A percentile compares a stretch with the other conserved stretches of the same genome.
phyloP scores from a whole-genome alignment of 2,329 filamentous ascomycete genomes.

The Diaporthe vexans region DNA sequence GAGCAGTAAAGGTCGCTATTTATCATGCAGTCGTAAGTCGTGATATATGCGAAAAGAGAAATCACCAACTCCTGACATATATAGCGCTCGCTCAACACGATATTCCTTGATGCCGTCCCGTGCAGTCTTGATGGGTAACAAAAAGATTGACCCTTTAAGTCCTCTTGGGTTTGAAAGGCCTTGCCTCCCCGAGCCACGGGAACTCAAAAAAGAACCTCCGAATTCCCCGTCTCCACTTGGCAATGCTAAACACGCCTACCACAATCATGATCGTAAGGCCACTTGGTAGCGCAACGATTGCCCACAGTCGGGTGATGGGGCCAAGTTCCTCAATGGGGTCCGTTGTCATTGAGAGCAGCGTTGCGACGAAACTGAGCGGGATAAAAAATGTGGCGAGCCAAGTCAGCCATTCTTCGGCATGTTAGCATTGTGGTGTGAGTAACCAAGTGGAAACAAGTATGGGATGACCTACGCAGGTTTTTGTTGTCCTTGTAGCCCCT shows the following conservation, averaged over 20 bases:
- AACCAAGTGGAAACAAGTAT: not conserved
- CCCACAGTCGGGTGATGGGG: slow-evolving; percentile 36
- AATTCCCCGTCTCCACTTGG: slow-evolving; percentile 37
- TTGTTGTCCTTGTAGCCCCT: slow-evolving; percentile 49
- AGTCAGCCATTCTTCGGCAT: slow-evolving; percentile 46
- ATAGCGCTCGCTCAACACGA: not conserved
- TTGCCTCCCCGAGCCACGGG: slow-evolving; percentile 18
- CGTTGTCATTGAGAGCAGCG: slow-evolving; percentile 50
- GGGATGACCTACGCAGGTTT: slow-evolving; percentile 45
- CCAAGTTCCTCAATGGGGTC: slow-evolving; percentile 31
- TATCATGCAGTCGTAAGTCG: slow-evolving; percentile 25
- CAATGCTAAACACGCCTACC: slow-evolving; percentile 36
- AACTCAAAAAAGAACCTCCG: slow-evolving; percentile 15
- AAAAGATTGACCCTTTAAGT: not conserved
- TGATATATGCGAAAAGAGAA: not conserved
- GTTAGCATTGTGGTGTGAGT: not conserved
- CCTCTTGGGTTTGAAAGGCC: slow-evolving; percentile 27
- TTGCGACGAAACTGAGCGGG: slow-evolving; percentile 50
- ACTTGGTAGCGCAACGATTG: slow-evolving; percentile 35
- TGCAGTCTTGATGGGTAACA: not conserved
- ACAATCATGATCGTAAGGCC: slow-evolving; percentile 35
- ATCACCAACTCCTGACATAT: not conserved
- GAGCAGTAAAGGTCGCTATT: slow-evolving; percentile 12
- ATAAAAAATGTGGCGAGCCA: slow-evolving; percentile 53
- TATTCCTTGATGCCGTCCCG: not conserved